Evolutionary conservation across 768 basidiomycete genomes (phyloP).

Genomic region (Arthromyces matolae): DNA sequence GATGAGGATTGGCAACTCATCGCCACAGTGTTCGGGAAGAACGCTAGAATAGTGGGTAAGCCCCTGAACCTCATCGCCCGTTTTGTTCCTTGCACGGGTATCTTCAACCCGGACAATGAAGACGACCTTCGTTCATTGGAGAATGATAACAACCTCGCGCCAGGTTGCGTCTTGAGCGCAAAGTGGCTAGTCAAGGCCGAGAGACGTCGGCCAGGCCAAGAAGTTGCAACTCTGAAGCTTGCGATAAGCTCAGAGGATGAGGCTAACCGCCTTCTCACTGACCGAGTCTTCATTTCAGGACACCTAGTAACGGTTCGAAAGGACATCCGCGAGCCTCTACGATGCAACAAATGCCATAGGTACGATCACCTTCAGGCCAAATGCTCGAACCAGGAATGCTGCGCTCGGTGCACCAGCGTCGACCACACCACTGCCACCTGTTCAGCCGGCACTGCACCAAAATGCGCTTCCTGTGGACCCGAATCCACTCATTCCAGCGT

Average conservation of each 20-base stretch:
- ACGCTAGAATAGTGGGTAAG: neutral
- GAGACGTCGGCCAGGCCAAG: neutral
- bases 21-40: neutral
- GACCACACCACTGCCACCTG: neutral
- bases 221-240: neutral
- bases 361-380: conserved; percentile 2
- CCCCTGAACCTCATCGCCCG: neutral
- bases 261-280: neutral
- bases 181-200: neutral
- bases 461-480: conserved; percentile 8
- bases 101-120: neutral
- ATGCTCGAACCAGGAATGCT: neutral
- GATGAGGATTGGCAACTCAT: neutral
- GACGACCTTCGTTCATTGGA: neutral
- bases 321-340: neutral
- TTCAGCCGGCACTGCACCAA: neutral
- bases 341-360: conserved; percentile 8
- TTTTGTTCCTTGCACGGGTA: neutral
- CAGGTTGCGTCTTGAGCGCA: neutral
- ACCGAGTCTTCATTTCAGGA: neutral
- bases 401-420: conserved; percentile 1
- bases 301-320: neutral
- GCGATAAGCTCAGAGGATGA: neutral
- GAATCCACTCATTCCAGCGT: conserved; percentile 2
- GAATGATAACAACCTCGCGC: neutral